Conservation (phyloP, 2,329 filamentous ascomycete genomes). For the Fusarium sambucinum region DNA sequence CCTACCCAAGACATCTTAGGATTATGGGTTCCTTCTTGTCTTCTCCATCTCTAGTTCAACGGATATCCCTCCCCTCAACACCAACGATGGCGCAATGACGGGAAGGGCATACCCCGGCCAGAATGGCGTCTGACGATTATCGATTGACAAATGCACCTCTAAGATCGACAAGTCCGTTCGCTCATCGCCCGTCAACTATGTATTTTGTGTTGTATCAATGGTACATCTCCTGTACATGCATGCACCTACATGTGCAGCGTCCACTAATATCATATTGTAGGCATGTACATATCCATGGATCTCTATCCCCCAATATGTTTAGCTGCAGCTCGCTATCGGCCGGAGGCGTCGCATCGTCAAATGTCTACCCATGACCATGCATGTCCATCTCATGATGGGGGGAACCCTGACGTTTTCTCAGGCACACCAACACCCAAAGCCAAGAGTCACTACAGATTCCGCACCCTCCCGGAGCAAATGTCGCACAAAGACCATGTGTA, state of each 20-base stretch:
- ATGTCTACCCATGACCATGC: slow-evolving; percentile 20
- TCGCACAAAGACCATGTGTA: slow-evolving; percentile 9
- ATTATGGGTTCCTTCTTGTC: slow-evolving; percentile 3
- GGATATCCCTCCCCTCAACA: slow-evolving; percentile 16
- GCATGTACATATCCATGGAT: neutral
- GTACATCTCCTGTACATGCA: slow-evolving; percentile 16
- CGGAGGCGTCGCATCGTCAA: slow-evolving; percentile 36
- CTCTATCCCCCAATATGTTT: slow-evolving; percentile 28
- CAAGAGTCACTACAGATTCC: slow-evolving; percentile 18
- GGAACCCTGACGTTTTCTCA: slow-evolving; percentile 25
- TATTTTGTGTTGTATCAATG: neutral
- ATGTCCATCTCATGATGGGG: slow-evolving; percentile 13
- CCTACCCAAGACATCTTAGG: neutral
- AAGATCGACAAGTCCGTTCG: slow-evolving; percentile 38
- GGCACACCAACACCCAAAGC: slow-evolving; percentile 27
- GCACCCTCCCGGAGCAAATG: slow-evolving; percentile 22
- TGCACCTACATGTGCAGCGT: neutral
- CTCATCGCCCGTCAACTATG: slow-evolving; percentile 34
- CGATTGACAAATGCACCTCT: slow-evolving; percentile 19
- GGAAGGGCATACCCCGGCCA: slow-evolving; percentile 20
- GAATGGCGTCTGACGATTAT: slow-evolving; percentile 30
- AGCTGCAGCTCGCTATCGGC: slow-evolving; percentile 45
- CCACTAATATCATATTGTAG: slow-evolving; percentile 1
- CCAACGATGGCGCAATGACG: slow-evolving; percentile 24
- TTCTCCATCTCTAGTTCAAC: slow-evolving; percentile 15